These are phyloP conservation scores for Fusarium sp. DNA, from an alignment of 2,329 filamentous ascomycete species.

Conservation along the genomic window DNA sequence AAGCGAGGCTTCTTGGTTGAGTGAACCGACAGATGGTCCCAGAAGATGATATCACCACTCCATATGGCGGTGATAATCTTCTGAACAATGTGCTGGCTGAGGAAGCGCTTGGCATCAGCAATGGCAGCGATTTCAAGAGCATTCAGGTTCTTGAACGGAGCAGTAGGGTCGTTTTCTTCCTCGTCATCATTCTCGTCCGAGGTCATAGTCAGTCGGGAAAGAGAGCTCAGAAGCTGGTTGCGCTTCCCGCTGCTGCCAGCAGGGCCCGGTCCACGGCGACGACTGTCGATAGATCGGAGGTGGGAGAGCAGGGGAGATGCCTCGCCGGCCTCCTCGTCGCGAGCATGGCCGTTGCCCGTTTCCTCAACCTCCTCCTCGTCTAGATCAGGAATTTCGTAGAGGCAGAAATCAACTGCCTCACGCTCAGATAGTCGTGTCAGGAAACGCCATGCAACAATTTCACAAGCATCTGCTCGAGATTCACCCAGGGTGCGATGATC, in stretches of 20 bases:
- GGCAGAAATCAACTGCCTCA: slow-evolving; percentile 79
- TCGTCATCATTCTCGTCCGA: slow-evolving; percentile 50
- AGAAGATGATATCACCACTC: slow-evolving; percentile 89
- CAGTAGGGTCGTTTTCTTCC: slow-evolving; percentile 71
- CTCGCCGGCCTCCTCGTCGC: slow-evolving; percentile 61
- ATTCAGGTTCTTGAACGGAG: slow-evolving; percentile 82
- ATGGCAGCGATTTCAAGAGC: slow-evolving; percentile 89
- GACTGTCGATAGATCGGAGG: slow-evolving; percentile 43
- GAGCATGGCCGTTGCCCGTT: slow-evolving; percentile 18
- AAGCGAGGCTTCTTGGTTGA: slow-evolving; percentile 81
- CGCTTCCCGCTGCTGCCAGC: slow-evolving; percentile 58
- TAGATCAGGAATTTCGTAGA: slow-evolving; percentile 75
- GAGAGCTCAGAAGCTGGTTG: slow-evolving; percentile 63
- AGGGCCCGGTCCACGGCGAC: slow-evolving; percentile 34
- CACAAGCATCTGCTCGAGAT: slow-evolving; percentile 78
- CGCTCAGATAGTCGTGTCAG: slow-evolving; percentile 76
- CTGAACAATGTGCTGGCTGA: slow-evolving; percentile 84
- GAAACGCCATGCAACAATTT: slow-evolving; percentile 85
- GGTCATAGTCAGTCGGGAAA: slow-evolving; percentile 64
- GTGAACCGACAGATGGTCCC: slow-evolving; percentile 80
- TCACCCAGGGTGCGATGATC: slow-evolving; percentile 76
- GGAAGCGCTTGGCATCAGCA: slow-evolving; percentile 84
- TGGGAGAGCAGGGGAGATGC: slow-evolving; percentile 59
- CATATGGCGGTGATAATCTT: slow-evolving; percentile 87
- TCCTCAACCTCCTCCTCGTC: slow-evolving; percentile 41